These are phyloP conservation scores for Choiromyces venosus DNA, from an alignment of 495 filamentous ascomycete species.

Conservation along the genomic window DNA sequence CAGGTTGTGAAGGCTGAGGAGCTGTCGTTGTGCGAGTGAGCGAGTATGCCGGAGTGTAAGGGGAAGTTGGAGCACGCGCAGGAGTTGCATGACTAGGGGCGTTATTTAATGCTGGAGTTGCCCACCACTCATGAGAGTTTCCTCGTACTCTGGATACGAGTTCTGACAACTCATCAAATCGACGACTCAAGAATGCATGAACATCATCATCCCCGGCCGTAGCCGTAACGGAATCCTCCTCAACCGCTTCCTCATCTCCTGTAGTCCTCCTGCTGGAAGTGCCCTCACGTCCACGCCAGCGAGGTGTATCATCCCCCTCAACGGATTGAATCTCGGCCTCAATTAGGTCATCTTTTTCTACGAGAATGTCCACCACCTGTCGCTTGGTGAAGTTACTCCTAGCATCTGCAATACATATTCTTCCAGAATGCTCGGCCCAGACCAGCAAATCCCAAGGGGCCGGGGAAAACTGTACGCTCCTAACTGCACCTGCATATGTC, in stretches of 20 bases:
- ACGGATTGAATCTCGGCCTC: conserved; percentile 35
- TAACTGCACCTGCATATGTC: conserved; percentile 66
- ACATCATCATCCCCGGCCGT: conserved; percentile 24
- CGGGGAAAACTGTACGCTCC: conserved; percentile 85
- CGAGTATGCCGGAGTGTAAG: conserved; percentile 14
- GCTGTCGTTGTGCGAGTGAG: conserved; percentile 17
- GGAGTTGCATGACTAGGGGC: conserved; percentile 16
- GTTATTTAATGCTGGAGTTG: conserved; percentile 14
- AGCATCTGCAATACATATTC: conserved; percentile 77
- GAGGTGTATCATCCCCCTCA: conserved; percentile 28
- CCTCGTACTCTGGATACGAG: conserved; percentile 33
- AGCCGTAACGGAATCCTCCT: conserved; percentile 30
- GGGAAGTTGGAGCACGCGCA: conserved; percentile 12
- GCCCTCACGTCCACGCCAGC: conserved; percentile 30
- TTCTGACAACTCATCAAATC: conserved; percentile 31
- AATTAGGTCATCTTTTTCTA: conserved; percentile 36
- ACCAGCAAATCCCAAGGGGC: conserved; percentile 86
- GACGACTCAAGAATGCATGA: conserved; percentile 33
- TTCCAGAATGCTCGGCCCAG: conserved; percentile 84
- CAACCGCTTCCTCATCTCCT: conserved; percentile 30
- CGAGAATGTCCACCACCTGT: conserved; percentile 53
- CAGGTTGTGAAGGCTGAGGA: conserved; percentile 18
- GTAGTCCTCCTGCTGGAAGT: conserved; percentile 21
- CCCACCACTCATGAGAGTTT: conserved; percentile 36
- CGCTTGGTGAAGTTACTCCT: conserved; percentile 68